These are phyloP conservation scores for Batkoa obscura DNA, from an alignment of 371 early-diverging fungal genomes.

Conservation along the genomic window DNA sequence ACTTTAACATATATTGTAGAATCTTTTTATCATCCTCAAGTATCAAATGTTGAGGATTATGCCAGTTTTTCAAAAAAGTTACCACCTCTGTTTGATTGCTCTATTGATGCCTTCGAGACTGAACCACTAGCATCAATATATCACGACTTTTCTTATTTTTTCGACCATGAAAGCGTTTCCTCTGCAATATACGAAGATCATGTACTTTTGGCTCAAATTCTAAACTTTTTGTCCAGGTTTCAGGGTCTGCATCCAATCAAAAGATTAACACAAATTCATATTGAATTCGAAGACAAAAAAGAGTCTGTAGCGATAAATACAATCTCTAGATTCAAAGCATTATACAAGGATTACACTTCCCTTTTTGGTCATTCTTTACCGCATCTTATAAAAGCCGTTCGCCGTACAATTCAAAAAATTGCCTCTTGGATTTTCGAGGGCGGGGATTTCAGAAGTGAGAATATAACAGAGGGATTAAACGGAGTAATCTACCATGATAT, in stretches of 20 bases:
- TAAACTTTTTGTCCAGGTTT: slow-evolving; percentile 11
- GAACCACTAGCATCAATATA: not conserved
- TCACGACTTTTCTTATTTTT: slow-evolving; percentile 6
- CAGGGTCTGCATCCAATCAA: not conserved
- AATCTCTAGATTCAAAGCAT: not conserved
- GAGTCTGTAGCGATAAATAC: not conserved
- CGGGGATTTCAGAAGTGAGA: no score
- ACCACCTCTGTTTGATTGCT: not conserved
- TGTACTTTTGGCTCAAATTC: slow-evolving; percentile 1
- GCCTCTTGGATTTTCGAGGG: not conserved
- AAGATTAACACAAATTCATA: not conserved
- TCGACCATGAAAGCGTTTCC: slow-evolving; percentile 9
- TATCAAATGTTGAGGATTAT: no score
- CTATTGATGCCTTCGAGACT: slow-evolving; percentile 3
- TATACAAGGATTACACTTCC: not conserved
- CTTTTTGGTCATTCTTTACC: not conserved
- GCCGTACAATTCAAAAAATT: not conserved
- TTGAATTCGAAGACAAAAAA: not conserved
- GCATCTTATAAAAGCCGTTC: not conserved
- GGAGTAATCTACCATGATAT: no score
- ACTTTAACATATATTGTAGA: no score
- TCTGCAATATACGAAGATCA: slow-evolving; percentile 3
- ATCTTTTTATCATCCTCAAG: no score
- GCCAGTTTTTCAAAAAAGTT: no score
- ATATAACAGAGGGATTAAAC: no score